These are phyloP conservation scores for Alternaria ventricosa DNA, from an alignment of 2,329 filamentous ascomycete species.

Conservation along the genomic window DNA sequence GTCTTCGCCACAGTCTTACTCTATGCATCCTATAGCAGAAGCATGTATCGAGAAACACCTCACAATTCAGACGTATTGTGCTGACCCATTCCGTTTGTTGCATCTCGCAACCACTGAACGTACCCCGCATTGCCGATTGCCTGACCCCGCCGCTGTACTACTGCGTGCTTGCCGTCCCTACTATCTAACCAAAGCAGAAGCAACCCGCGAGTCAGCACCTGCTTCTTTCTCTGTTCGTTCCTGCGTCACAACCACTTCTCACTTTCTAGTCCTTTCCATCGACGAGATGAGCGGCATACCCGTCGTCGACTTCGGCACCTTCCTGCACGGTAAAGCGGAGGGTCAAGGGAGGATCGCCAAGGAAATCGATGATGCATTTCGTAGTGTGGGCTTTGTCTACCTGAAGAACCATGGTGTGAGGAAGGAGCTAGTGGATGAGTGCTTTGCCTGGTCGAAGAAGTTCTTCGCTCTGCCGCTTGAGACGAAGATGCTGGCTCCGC, in stretches of 20 bases:
- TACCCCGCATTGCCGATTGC: not conserved
- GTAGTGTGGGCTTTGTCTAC: slow-evolving; percentile 51
- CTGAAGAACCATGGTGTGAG: slow-evolving; percentile 49
- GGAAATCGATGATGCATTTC: slow-evolving; percentile 49
- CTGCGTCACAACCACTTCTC: not conserved
- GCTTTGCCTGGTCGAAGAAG: slow-evolving; percentile 39
- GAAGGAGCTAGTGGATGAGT: slow-evolving; percentile 35
- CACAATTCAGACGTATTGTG: not conserved
- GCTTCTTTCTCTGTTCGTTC: not conserved
- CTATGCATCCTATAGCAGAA: not conserved
- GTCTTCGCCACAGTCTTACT: not conserved
- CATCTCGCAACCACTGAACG: not conserved
- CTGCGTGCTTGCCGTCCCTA: not conserved
- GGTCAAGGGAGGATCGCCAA: slow-evolving; percentile 31
- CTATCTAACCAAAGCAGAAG: not conserved
- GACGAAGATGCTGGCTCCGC: slow-evolving; percentile 49
- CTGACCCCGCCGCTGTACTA: not conserved
- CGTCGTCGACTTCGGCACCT: slow-evolving; percentile 38
- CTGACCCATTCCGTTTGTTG: not conserved
- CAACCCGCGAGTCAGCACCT: not conserved
- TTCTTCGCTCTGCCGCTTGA: slow-evolving; percentile 48
- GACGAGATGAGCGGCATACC: slow-evolving; percentile 24
- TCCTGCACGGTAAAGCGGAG: slow-evolving; percentile 19
- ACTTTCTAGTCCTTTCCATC: not conserved
- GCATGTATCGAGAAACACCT: not conserved